Conservation (phyloP, 139 green algal species). For the Chlamydomonas schloesseri region DNA sequence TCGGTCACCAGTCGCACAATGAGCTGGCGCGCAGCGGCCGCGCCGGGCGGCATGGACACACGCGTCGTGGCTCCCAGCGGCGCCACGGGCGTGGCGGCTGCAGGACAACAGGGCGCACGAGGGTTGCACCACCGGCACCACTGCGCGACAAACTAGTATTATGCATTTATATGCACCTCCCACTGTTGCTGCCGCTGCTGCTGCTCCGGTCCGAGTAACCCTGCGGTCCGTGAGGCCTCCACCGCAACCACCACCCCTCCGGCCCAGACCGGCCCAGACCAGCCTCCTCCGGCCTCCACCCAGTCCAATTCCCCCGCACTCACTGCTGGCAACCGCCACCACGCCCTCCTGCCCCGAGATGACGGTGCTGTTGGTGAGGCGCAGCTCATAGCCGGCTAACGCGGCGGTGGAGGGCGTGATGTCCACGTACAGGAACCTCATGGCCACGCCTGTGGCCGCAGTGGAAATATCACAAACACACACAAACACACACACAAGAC, state of each 20-base stretch:
- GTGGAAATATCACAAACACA: too few species aligned
- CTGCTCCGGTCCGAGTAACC: too few species aligned
- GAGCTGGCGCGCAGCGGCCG: not conserved
- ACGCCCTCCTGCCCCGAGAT: not conserved
- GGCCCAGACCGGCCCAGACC: too few species aligned
- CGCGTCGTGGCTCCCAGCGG: not conserved
- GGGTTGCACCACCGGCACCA: too few species aligned
- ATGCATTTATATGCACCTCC: too few species aligned
- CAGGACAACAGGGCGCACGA: not conserved
- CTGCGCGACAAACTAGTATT: too few species aligned
- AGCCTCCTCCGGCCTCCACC: too few species aligned
- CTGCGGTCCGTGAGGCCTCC: too few species aligned
- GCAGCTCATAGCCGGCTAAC: slow-evolving; percentile 14
- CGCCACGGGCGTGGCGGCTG: not conserved
- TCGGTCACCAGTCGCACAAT: not conserved
- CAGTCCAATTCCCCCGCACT: too few species aligned
- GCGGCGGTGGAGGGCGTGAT: not conserved
- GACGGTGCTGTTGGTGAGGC: not conserved
- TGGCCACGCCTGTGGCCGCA: not conserved
- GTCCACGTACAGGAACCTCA: slow-evolving; percentile 6
- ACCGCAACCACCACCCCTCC: too few species aligned
- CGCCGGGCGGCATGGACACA: not conserved
- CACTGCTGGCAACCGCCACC: slow-evolving; percentile 1
- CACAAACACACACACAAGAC: too few species aligned
- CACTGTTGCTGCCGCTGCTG: too few species aligned